phyloP scores from a whole-genome alignment of 2,329 filamentous ascomycete species.

The Stagonosporopsis vannaccii region DNA sequence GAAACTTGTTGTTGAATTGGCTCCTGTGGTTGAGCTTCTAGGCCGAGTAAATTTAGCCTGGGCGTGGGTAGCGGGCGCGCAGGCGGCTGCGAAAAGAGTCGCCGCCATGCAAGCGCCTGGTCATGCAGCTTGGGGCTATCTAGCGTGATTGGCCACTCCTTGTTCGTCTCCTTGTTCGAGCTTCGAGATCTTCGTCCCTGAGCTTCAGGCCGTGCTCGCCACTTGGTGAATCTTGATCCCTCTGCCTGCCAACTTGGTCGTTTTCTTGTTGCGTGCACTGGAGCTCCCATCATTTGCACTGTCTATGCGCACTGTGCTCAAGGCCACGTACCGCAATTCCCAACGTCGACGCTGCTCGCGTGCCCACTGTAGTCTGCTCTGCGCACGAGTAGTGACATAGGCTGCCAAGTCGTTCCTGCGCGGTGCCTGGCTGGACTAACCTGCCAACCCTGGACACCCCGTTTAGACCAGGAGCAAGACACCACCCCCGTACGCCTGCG shows the following conservation, averaged over 20 bases:
- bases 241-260: slow-evolving; percentile 2
- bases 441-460: slow-evolving; percentile 15
- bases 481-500: slow-evolving; percentile 16
- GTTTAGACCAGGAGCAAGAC: slow-evolving; percentile 14
- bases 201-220: slow-evolving; percentile 17
- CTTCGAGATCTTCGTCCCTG: slow-evolving; percentile 30
- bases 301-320: neutral
- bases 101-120: slow-evolving; percentile 34
- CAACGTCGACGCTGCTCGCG: neutral
- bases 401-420: slow-evolving; percentile 20
- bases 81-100: slow-evolving; percentile 28
- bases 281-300: neutral
- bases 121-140: slow-evolving; percentile 9
- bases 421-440: slow-evolving; percentile 18
- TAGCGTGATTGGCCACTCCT: slow-evolving; percentile 26
- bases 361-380: neutral
- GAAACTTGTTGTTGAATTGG: slow-evolving; percentile 28
- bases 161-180: slow-evolving; percentile 17
- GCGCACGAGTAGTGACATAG: slow-evolving; percentile 11
- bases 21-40: slow-evolving; percentile 16
- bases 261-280: neutral
- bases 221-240: slow-evolving; percentile 13
- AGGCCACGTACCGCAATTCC: neutral
- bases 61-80: slow-evolving; percentile 28
- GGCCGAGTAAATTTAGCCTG: slow-evolving; percentile 37